Base-by-base conservation (phyloP, 2,329 filamentous ascomycete species). In the Botryotinia calthae region DNA sequence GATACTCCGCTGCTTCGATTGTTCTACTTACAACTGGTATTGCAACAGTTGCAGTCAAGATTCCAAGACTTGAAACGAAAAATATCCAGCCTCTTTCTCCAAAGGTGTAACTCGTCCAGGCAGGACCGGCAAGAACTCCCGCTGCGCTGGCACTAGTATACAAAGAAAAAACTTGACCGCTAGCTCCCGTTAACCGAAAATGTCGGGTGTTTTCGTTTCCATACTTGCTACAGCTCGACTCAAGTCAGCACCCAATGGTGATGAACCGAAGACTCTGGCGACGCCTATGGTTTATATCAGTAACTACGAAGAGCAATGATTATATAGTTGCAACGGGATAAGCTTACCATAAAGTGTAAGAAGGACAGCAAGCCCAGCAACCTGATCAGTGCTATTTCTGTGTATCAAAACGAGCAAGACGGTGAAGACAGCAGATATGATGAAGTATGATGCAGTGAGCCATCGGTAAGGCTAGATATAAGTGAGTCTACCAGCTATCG, bases 321-420 rank as follows among this genome's bases (percentile, higher is more conserved):
- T 7, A 28, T 28, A n/a, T 16, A 22, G 63, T 28, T 58, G 10
- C 25, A 51, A 28, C 9, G 25, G 34, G n/a, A 56, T 0, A 22
- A 22, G 18, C 22, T 61, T 63, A 75, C 91, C 92, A 1, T 89
- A 79, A 0, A 91, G 76, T 0, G 85, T 85, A 1, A 95, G 83
- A 3, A 94, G 82, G 0, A 85, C 87, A 72, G 87, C 90, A 0
- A 94, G 83, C 0, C 93, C 81, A 1, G 91, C 86, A 78, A 92
- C 91, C 71, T 93, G 86, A 7, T 81, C 80, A 22, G 88, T 82
- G 0, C 83, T 85, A 77, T 91, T 85, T 48, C 87, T 81, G 0
- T 84, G 82, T 7, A 93, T 87, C 73, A 93, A 86, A 2, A 91
- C 87, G 16, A 94, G 82, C 58, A 90, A 86, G 8, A 91, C 85